Evolutionary conservation across 1,139 yeast species (phyloP).

Genomic region (Scheffersomyces titani): DNA sequence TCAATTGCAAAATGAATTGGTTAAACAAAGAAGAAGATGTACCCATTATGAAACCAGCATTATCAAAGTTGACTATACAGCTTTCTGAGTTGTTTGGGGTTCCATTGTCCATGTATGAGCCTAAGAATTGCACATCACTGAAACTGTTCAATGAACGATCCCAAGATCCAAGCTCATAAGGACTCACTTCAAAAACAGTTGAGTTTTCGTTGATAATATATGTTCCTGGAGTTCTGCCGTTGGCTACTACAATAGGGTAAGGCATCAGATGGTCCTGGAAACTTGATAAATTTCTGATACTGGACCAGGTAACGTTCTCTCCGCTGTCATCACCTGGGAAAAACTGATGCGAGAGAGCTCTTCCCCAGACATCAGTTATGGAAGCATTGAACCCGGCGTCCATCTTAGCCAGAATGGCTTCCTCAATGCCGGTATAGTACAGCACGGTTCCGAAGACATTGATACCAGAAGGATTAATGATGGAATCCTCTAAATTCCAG

Average conservation of each 20-base stretch:
- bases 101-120: constrained; percentile 33
- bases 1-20: constrained; percentile 28
- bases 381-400: constrained; percentile 39
- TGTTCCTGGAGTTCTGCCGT: constrained; percentile 41
- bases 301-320: constrained; percentile 40
- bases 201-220: constrained; percentile 36
- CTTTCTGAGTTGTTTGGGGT: constrained; percentile 20
- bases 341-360: constrained; percentile 42
- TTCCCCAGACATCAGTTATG: constrained; percentile 48
- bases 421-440: constrained; percentile 32
- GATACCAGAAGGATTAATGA: constrained; percentile 41
- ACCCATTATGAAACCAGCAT: constrained; percentile 71
- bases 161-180: constrained; percentile 50
- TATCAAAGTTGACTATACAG: constrained; percentile 65
- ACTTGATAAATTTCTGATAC: constrained; percentile 26
- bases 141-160: constrained; percentile 39
- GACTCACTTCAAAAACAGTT: constrained; percentile 42
- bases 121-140: constrained; percentile 33
- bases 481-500: constrained; percentile 43
- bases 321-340: constrained; percentile 26
- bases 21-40: constrained; percentile 73
- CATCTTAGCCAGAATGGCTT: constrained; percentile 31
- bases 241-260: constrained; percentile 40
- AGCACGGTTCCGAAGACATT: constrained; percentile 33
- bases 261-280: constrained; percentile 42